These are phyloP conservation scores for Tylopilus plumbeoviolaceoides DNA, from an alignment of 768 basidiomycete species.

Conservation along the genomic window DNA sequence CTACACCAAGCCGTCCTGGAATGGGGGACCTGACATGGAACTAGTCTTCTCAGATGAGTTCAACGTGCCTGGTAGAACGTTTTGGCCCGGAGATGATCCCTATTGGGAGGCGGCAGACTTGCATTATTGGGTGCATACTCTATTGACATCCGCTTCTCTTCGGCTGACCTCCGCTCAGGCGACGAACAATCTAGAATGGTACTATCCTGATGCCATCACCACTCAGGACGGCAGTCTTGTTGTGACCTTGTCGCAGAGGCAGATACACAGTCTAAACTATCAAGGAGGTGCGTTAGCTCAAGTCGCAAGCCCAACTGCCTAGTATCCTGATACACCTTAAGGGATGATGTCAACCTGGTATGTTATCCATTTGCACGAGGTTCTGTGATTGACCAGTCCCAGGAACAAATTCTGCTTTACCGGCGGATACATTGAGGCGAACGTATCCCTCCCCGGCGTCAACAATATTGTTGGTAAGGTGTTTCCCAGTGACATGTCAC, in stretches of 20 bases:
- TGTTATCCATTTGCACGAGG: slow-evolving; percentile 2
- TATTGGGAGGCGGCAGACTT: slow-evolving; percentile 66
- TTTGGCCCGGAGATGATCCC: slow-evolving; percentile 82
- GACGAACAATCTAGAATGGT: slow-evolving; percentile 58
- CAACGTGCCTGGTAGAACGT: slow-evolving; percentile 67
- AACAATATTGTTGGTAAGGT: slow-evolving; percentile 54
- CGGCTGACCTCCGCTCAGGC: slow-evolving; percentile 27
- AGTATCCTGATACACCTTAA: slow-evolving; percentile 35
- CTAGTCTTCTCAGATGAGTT: slow-evolving; percentile 84
- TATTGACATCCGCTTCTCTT: slow-evolving; percentile 25
- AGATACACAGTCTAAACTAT: slow-evolving; percentile 45
- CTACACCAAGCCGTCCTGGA: slow-evolving; percentile 49
- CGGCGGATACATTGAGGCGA: slow-evolving; percentile 69
- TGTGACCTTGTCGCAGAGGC: slow-evolving; percentile 45
- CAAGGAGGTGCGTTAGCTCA: slow-evolving; percentile 31
- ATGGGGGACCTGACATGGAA: slow-evolving; percentile 50
- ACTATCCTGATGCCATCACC: slow-evolving; percentile 47
- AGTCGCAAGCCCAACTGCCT: slow-evolving; percentile 14
- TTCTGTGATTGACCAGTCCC: slow-evolving; percentile 6
- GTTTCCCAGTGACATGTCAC: neutral
- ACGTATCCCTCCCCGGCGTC: slow-evolving; percentile 61
- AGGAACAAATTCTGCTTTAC: slow-evolving; percentile 93
- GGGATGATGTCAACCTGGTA: slow-evolving; percentile 46
- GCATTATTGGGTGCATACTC: slow-evolving; percentile 37
- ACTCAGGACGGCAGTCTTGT: slow-evolving; percentile 49